phyloP scores from a whole-genome alignment of 192 early-diverging fungal genomes.

The Backusella parvicylindrica region DNA sequence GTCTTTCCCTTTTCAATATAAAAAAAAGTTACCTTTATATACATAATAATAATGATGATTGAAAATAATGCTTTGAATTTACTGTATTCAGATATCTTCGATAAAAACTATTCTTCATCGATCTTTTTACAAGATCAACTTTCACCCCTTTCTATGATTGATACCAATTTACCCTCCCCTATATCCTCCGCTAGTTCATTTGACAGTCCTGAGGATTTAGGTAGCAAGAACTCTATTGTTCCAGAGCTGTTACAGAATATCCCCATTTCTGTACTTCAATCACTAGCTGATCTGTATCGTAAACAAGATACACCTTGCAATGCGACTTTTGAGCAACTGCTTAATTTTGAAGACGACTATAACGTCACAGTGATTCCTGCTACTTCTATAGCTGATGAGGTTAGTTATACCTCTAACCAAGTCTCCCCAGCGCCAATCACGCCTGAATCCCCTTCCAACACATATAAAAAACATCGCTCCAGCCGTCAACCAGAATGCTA shows the following conservation, averaged over 20 bases:
- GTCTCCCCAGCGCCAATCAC: not conserved
- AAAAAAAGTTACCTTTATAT: not conserved
- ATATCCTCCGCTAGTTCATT: not conserved
- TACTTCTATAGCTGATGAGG: not conserved
- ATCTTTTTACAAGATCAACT: not conserved
- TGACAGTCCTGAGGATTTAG: not conserved
- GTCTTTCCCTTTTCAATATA: not conserved
- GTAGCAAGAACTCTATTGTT: not conserved
- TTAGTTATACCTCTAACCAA: not conserved
- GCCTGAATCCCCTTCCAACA: constrained; percentile 3
- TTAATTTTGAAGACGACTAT: not conserved
- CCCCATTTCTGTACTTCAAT: not conserved
- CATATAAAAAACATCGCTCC: constrained; percentile 25
- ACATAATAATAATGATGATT: not conserved
- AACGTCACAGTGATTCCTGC: constrained; percentile 6
- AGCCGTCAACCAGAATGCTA: constrained; percentile 44
- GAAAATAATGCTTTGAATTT: not conserved
- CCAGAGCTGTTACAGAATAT: not conserved
- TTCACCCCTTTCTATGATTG: not conserved
- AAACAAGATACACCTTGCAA: not conserved
- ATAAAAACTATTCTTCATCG: not conserved
- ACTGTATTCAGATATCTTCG: not conserved
- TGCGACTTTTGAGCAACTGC: constrained; percentile 14
- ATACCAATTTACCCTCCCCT: constrained; percentile 5
- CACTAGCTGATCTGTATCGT: not conserved